These are phyloP conservation scores for Amanita thiersii DNA, from an alignment of 768 basidiomycete genomes.

Conservation along the genomic window DNA sequence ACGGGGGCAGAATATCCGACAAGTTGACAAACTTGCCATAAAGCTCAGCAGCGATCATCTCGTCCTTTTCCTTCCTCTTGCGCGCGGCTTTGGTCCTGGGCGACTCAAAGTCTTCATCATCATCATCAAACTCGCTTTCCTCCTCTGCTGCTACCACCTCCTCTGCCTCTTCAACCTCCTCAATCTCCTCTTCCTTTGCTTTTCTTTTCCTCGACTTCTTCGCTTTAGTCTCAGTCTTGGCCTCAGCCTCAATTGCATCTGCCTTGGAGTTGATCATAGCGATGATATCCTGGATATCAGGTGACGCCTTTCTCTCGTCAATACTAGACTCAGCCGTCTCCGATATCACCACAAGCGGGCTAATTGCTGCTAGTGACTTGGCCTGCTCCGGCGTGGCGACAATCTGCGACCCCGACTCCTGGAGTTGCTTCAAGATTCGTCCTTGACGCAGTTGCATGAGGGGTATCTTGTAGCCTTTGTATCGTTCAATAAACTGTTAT, in stretches of 20 bases:
- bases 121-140: too few relatives aligned
- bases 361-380: slow-evolving; percentile 19
- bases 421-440: slow-evolving; percentile 30
- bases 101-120: slow-evolving; percentile 11
- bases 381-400: slow-evolving; percentile 33
- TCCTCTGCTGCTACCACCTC: slow-evolving; percentile 9
- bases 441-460: slow-evolving; percentile 34
- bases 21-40: slow-evolving; percentile 67
- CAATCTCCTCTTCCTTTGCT: slow-evolving; percentile 12
- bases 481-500: slow-evolving; percentile 67
- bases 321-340: slow-evolving; percentile 27
- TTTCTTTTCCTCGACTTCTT: slow-evolving; percentile 12
- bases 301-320: slow-evolving; percentile 17
- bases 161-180: slow-evolving; percentile 14
- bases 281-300: too few relatives aligned
- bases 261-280: slow-evolving; percentile 11
- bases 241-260: slow-evolving; percentile 4
- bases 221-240: slow-evolving; percentile 8
- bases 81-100: slow-evolving; percentile 2
- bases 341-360: slow-evolving; percentile 27
- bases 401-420: slow-evolving; percentile 36
- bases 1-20: slow-evolving; percentile 65
- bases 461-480: slow-evolving; percentile 64
- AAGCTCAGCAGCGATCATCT: slow-evolving; percentile 18
- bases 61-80: slow-evolving; percentile 17